phyloP scores from a whole-genome alignment of 2,329 filamentous ascomycete species.

The Aspergillus novoparasiticus region DNA sequence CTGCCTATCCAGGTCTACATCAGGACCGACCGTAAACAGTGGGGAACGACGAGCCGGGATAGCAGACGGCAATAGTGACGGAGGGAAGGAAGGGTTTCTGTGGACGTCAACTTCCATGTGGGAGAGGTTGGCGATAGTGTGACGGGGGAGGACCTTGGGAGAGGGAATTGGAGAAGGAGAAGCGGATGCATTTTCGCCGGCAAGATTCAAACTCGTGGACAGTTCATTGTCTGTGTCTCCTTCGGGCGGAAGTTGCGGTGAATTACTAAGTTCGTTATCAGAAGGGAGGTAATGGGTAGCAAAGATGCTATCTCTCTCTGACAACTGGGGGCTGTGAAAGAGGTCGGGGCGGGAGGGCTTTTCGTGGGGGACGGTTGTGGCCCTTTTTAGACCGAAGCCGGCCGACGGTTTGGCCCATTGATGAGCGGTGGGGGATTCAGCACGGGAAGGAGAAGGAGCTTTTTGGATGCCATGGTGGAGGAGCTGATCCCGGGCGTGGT shows the following conservation, averaged over 20 bases:
- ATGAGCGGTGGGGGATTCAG: conserved; percentile 41
- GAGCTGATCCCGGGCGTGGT: conserved; percentile 34
- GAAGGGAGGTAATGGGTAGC: conserved; percentile 61
- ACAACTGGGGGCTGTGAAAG: conserved; percentile 54
- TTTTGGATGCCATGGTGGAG: conserved; percentile 33
- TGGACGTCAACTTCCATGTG: conserved; percentile 43
- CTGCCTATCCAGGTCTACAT: conserved; percentile 26
- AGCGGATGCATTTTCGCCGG: conserved; percentile 33
- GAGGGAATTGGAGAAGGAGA: conserved; percentile 27
- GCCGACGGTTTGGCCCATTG: conserved; percentile 36
- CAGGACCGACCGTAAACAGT: conserved; percentile 31
- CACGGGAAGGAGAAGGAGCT: conserved; percentile 34
- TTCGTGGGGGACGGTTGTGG: conserved; percentile 35
- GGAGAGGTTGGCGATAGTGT: conserved; percentile 31
- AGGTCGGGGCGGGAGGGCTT: conserved; percentile 28
- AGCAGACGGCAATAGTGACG: conserved; percentile 30
- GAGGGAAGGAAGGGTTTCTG: conserved; percentile 34
- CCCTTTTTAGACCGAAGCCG: conserved; percentile 39
- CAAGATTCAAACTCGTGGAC: conserved; percentile 34
- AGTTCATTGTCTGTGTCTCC: conserved; percentile 32
- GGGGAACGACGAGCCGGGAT: conserved; percentile 23
- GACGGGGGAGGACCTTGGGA: conserved; percentile 34
- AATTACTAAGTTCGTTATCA: conserved; percentile 47
- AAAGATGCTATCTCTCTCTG: conserved; percentile 66
- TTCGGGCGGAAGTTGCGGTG: conserved; percentile 38